These are phyloP conservation scores for Hippophae tibetana DNA, from an alignment of 306 rosid genomes.

Conservation along the genomic window DNA sequence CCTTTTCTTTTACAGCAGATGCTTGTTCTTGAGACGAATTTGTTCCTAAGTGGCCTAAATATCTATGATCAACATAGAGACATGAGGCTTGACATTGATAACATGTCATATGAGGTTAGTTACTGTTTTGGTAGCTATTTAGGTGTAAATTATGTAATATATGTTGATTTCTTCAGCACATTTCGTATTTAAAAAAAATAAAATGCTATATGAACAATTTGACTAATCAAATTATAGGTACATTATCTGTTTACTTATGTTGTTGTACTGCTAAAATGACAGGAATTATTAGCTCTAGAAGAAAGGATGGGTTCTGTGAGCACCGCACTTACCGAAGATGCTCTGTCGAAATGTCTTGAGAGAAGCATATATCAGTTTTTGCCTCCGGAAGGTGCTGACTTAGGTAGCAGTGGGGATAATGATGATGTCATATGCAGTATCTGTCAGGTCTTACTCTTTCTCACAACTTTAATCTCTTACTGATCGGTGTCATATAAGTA, in stretches of 20 bases:
- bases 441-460: slow-evolving; percentile 57
- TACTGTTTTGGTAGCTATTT: slow-evolving; percentile 2
- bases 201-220: background rate
- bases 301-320: slow-evolving; percentile 97
- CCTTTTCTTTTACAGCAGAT: slow-evolving; percentile 55
- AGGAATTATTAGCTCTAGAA: slow-evolving; percentile 91
- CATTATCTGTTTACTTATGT: slow-evolving; percentile 2
- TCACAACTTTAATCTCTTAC: background rate
- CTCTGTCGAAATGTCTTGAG: slow-evolving; percentile 52
- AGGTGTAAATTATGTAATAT: background rate
- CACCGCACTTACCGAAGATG: slow-evolving; percentile 85
- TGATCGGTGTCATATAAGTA: too few relatives aligned
- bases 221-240: too few relatives aligned
- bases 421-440: slow-evolving; percentile 80
- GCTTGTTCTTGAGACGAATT: slow-evolving; percentile 68
- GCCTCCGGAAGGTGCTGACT: slow-evolving; percentile 27
- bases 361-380: slow-evolving; percentile 40
- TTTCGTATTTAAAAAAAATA: background rate
- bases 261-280: slow-evolving; percentile 15
- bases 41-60: slow-evolving; percentile 67
- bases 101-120: slow-evolving; percentile 96
- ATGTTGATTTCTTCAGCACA: background rate
- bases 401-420: slow-evolving; percentile 28
- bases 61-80: slow-evolving; percentile 89
- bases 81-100: slow-evolving; percentile 94